Conservation (phyloP, 768 basidiomycete species). For the Tubosaeta brunneosetosa region DNA sequence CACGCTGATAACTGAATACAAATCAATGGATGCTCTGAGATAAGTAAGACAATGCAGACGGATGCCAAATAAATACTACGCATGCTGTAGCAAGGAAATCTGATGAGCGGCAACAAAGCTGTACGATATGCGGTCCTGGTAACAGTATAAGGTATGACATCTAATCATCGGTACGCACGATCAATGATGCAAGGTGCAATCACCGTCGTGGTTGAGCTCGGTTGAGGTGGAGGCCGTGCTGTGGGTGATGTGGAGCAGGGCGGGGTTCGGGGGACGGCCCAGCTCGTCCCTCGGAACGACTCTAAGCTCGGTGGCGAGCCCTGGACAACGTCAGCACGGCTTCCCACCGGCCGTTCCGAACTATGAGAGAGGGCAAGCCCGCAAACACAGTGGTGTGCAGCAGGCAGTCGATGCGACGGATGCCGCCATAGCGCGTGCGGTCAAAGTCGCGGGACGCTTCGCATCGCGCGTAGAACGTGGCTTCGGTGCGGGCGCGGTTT, state of each 20-base stretch:
- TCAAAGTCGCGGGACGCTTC: constrained; percentile 33
- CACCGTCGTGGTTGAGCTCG: constrained; percentile 3
- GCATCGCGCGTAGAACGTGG: constrained; percentile 45
- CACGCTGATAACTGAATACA: constrained; percentile 4
- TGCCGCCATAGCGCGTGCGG: constrained; percentile 35
- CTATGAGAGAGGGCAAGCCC: constrained; percentile 42
- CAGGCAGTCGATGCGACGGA: constrained; percentile 47
- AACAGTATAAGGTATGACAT: constrained; percentile 7
- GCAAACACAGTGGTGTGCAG: constrained; percentile 46
- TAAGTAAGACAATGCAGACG: background rate
- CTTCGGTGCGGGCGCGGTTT: constrained; percentile 40
- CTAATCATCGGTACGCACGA: background rate
- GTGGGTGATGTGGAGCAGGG: background rate
- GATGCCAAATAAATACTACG: background rate
- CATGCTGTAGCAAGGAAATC: constrained; percentile 1
- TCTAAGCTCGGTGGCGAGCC: background rate
- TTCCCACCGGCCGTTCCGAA: constrained; percentile 36
- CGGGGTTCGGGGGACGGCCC: background rate
- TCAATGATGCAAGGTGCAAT: constrained; percentile 9
- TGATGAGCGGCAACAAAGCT: background rate
- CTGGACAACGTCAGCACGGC: constrained; percentile 44
- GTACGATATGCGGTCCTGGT: constrained; percentile 4
- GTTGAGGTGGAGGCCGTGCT: constrained; percentile 1
- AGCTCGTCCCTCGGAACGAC: background rate
- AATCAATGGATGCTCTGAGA: background rate